Evolutionary conservation across 768 basidiomycete species (phyloP).

Genomic region (Termitomyces sp.): DNA sequence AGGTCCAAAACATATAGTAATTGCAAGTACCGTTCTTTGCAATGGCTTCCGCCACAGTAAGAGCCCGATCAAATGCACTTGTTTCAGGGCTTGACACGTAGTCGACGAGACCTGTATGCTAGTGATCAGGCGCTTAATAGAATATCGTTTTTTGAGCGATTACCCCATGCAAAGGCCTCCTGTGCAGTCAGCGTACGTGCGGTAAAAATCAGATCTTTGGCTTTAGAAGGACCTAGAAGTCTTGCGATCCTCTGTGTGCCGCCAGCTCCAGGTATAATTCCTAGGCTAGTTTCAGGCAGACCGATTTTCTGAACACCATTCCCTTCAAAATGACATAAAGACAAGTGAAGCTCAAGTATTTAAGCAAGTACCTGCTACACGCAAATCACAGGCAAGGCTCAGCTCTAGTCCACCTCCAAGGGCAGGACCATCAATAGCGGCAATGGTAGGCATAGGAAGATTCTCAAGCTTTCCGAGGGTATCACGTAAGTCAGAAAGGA

Average conservation of each 20-base stretch:
- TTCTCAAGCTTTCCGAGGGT: slow-evolving; percentile 73
- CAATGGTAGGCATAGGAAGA: slow-evolving; percentile 84
- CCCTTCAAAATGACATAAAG: slow-evolving; percentile 28
- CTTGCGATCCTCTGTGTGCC: slow-evolving; percentile 82
- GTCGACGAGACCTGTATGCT: slow-evolving; percentile 67
- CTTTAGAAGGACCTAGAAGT: slow-evolving; percentile 69
- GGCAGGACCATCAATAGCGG: slow-evolving; percentile 90
- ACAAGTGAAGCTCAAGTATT: background rate
- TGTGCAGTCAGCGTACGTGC: slow-evolving; percentile 59
- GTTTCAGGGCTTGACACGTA: slow-evolving; percentile 60
- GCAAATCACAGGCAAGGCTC: slow-evolving; percentile 82
- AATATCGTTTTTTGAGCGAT: slow-evolving; percentile 1
- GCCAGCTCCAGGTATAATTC: slow-evolving; percentile 88
- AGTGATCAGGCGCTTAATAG: background rate
- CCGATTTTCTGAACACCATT: slow-evolving; percentile 78
- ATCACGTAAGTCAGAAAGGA: slow-evolving; percentile 69
- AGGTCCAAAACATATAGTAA: background rate
- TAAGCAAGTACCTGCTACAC: slow-evolving; percentile 67
- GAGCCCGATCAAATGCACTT: slow-evolving; percentile 64
- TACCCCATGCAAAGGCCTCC: slow-evolving; percentile 73
- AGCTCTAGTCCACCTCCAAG: slow-evolving; percentile 92
- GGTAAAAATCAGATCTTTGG: slow-evolving; percentile 86
- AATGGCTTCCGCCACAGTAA: slow-evolving; percentile 64
- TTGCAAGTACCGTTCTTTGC: slow-evolving; percentile 49
- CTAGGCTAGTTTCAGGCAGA: slow-evolving; percentile 71